A percentile compares a stretch with the other conserved stretches of the same genome.
These are phyloP conservation scores for Cordyceps farinosa DNA, from an alignment of 2,329 filamentous ascomycete species.

Conservation along the genomic window DNA sequence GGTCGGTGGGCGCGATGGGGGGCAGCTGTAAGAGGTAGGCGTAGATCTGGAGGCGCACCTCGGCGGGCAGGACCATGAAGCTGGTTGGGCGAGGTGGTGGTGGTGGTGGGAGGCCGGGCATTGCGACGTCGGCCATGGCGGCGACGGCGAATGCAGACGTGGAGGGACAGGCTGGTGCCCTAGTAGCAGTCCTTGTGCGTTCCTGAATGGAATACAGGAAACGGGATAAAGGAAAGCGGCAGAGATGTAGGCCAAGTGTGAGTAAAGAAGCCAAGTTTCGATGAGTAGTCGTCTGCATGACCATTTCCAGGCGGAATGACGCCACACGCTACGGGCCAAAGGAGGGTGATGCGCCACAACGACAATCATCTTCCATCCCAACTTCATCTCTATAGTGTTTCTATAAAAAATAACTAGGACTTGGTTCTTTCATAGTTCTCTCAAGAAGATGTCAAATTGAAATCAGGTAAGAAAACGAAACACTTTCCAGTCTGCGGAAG, in stretches of 20 bases:
- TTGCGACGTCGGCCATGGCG: neutral
- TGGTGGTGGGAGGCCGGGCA: neutral
- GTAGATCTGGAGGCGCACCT: conserved; percentile 47
- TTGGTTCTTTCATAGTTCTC: neutral
- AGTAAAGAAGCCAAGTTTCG: neutral
- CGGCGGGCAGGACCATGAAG: conserved; percentile 41
- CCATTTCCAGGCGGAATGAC: neutral
- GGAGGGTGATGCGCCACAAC: neutral
- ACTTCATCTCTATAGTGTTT: no score
- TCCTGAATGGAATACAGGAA: no score
- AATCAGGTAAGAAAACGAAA: neutral
- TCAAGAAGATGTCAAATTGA: neutral
- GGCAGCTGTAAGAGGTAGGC: conserved; percentile 38
- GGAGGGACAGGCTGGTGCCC: no score
- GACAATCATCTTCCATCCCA: no score
- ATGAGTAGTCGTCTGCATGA: neutral
- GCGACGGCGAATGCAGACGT: neutral
- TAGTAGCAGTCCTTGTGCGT: no score
- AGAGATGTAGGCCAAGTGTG: neutral
- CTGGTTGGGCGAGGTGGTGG: neutral
- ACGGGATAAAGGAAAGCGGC: neutral
- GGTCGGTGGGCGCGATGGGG: conserved; percentile 15
- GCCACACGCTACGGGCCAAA: neutral
- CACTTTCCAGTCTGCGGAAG: neutral
- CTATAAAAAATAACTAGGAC: no score